Evolutionary conservation across 805 yeast species (phyloP), one percentile per base, ranked within the genome.

Genomic region (Suhomyces canberraensis): DNA sequence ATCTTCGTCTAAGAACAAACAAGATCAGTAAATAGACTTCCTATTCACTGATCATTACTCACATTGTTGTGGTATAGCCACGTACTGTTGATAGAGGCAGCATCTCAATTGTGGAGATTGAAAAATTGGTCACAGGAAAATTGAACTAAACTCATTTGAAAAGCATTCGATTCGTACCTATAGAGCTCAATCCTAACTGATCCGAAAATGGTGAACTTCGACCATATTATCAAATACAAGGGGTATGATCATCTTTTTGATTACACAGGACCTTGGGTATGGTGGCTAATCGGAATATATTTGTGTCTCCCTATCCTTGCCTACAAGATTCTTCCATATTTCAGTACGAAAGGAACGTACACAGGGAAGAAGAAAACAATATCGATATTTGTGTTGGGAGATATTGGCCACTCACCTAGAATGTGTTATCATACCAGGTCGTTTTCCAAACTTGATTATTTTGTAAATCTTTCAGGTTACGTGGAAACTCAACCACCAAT

Each of bases 331-430:
- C 44, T 75, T 4, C 78, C 79, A 1, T 50, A 51, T 18, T 26
- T 71, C 11, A 34, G 54, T 4, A 46, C 56, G 22, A 52, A 53
- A 16, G 47, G 53, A 13, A 36, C 46, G 8, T 51, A 43, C 25
- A 30, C 47, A 1, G 47, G 59, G 16, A 54, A 48, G 21, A 45
- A 52, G 41, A 77, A 71, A 44, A 75, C 87, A 35, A 79, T 87
- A 4, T 72, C 84, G 8, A 78, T 93, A 14, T 73, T 87, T 44
- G 98, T 93, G 2, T 64, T 93, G 14, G 98, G 98, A 2, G 98
- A 91, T 54, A 55, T 93, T 36, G 96, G 96, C 11, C 95, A 89
- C 54, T 90, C 97, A 0, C 98, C 98, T 5, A 71, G 98, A 41
- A 93, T 91, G 84, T 75, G 82, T 47, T 85, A 91, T 60, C 98